Evolutionary conservation across 2,329 filamentous ascomycete genomes (phyloP).

Genomic region (Epichloe sp.): DNA sequence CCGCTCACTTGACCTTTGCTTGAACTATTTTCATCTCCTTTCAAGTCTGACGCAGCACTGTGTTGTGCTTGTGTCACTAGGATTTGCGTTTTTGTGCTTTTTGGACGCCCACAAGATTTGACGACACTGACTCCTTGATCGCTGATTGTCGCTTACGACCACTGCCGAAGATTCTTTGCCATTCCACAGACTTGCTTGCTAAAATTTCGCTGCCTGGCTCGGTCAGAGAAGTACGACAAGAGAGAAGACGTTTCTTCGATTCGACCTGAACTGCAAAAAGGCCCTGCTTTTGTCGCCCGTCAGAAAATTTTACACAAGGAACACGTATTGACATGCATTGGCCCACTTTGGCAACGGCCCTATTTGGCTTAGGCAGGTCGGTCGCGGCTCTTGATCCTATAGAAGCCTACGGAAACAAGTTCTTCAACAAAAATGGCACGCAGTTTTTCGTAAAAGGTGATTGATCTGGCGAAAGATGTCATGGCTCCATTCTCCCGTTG

Average conservation of each 20-base stretch:
- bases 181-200: background rate
- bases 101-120: background rate
- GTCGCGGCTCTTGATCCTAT: conserved; percentile 33
- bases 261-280: background rate
- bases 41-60: background rate
- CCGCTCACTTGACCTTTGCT: background rate
- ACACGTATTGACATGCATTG: conserved; percentile 23
- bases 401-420: conserved; percentile 59
- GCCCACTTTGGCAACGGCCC: conserved; percentile 19
- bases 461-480: background rate
- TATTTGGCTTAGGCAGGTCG: conserved; percentile 20
- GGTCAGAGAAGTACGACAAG: background rate
- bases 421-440: conserved; percentile 67
- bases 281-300: background rate
- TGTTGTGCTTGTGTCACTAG: conserved; percentile 1
- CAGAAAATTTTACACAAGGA: background rate
- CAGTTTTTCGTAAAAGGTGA: conserved; percentile 78
- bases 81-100: background rate
- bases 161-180: background rate
- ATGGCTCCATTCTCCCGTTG: background rate
- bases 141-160: background rate
- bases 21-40: background rate
- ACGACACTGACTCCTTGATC: background rate
- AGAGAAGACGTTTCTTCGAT: background rate
- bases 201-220: background rate